Evolutionary conservation across 2,329 filamentous ascomycete genomes (phyloP).

Genomic region (Hyphodiscus sp.): DNA sequence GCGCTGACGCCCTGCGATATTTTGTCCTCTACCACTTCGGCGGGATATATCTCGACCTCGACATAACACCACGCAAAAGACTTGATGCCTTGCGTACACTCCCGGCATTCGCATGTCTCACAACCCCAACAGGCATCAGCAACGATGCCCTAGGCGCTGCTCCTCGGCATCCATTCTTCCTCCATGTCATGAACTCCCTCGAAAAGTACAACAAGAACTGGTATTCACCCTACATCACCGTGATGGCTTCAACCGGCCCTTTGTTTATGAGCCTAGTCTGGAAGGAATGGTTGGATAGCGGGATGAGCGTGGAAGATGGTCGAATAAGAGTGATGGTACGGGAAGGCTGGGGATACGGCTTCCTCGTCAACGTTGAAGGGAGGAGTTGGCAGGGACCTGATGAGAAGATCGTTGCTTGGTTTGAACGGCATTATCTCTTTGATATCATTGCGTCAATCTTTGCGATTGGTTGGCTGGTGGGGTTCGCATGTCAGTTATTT

Average conservation of each 20-base stretch:
- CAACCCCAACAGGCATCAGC: conserved; percentile 65
- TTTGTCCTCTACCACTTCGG: conserved; percentile 68
- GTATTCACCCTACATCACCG: conserved; percentile 56
- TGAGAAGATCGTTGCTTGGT: conserved; percentile 36
- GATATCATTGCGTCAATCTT: conserved; percentile 11
- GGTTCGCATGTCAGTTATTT: neutral
- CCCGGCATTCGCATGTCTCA: conserved; percentile 28
- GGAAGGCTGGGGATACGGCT: conserved; percentile 64
- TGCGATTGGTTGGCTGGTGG: conserved; percentile 5
- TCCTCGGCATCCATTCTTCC: conserved; percentile 64
- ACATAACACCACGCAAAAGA: conserved; percentile 30
- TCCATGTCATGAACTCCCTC: conserved; percentile 57
- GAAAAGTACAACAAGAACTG: conserved; percentile 59
- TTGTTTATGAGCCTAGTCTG: conserved; percentile 66
- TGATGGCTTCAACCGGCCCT: conserved; percentile 70
- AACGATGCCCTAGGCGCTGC: conserved; percentile 71
- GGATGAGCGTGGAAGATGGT: conserved; percentile 22
- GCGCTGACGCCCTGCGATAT: conserved; percentile 68
- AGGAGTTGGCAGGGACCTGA: conserved; percentile 37
- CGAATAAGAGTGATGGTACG: conserved; percentile 59
- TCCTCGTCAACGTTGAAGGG: conserved; percentile 46
- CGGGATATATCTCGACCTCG: conserved; percentile 71
- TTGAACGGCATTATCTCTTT: conserved; percentile 29
- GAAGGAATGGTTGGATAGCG: conserved; percentile 52
- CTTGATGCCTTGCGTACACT: conserved; percentile 2